These are phyloP conservation scores for Truncatella angustata DNA, from an alignment of 2,329 filamentous ascomycete genomes.

Conservation along the genomic window DNA sequence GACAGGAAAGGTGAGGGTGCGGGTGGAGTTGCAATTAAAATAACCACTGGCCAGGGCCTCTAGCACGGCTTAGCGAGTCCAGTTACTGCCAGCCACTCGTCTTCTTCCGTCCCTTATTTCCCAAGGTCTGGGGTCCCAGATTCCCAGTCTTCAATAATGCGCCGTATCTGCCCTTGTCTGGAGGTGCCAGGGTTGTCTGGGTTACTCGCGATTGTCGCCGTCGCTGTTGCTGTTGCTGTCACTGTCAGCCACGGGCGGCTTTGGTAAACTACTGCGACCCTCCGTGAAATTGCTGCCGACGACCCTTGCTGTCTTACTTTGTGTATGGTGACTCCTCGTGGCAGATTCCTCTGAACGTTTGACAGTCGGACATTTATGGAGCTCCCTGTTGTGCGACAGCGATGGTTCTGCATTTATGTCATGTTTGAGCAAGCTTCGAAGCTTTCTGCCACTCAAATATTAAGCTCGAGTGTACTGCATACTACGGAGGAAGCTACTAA, in stretches of 20 bases:
- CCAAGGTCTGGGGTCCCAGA: not conserved
- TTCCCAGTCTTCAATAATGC: not conserved
- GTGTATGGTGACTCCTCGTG: not conserved
- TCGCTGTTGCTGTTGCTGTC: not conserved
- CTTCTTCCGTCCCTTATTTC: not conserved
- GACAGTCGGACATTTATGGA: not conserved
- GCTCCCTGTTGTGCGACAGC: not conserved
- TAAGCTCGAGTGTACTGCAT: not conserved
- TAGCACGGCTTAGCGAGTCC: not conserved
- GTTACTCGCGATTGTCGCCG: not conserved
- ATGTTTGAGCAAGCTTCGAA: not conserved
- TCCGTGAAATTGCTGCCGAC: not conserved
- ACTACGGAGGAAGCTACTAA: not conserved
- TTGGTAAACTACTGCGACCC: constrained; percentile 3
- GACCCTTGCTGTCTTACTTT: not conserved
- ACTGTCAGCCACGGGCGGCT: not conserved
- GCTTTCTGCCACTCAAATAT: not conserved
- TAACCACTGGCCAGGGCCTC: constrained; percentile 1
- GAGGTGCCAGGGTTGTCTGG: not conserved
- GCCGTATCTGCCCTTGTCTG: not conserved
- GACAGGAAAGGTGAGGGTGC: constrained; percentile 3
- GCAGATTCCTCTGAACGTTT: not conserved
- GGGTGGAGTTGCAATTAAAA: constrained; percentile 5
- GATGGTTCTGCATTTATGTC: not conserved
- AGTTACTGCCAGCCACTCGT: constrained; percentile 3